Base-by-base conservation (phyloP, 1,284 basidiomycete species). In the Leccinum subrobustum region DNA sequence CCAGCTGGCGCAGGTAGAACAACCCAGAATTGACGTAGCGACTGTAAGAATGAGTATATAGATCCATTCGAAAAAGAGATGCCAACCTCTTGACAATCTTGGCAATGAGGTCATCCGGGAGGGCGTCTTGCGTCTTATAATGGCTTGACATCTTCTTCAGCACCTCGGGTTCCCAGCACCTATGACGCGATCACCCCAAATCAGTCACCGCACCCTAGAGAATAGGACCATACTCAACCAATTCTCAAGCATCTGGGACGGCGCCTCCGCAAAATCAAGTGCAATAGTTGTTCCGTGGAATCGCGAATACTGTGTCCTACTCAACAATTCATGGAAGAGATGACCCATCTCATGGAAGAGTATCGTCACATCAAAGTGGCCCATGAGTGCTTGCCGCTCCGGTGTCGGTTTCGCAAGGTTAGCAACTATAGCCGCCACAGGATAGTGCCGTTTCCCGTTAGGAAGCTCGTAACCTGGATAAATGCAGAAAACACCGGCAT, bases 211-310 rank as follows among this genome's bases (percentile, higher is more conserved):
- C 42, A 11, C 35, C 35, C n/a, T 12, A 35, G 11, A 14, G 4
- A 57, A 44, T 11, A 23, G 14, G 23, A 27, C 29, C 18, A 14
- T 52, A 4, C 62, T 77, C 6, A 52, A 86, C 93, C 92, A 95
- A 71, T 95, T 93, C 76, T 95, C 93, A 62, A 95, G 78, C 93
- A 95, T 94, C 76, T 95, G 92, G 23, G 87, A 89, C 0, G 92
- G 93, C 1, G 91, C 91, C 75, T 94, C 92, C 6, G 92, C 92
- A 65, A 95, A 95, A 75, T 95, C 93, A 9, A 88, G 74, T 1
- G 88, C 89, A 35, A 92, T 90, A 48, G 80, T 81, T 29, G 89
- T 92, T 7, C 92, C 91, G 66, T 93, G 91, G 84, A 95, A 95
- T 27, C 87, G 79, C 23, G 84, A 75, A 71, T 86, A 93, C 65